Evolutionary conservation across 176 grass and related monocot species (phyloP).

Genomic region (Tillandsia leiboldiana): DNA sequence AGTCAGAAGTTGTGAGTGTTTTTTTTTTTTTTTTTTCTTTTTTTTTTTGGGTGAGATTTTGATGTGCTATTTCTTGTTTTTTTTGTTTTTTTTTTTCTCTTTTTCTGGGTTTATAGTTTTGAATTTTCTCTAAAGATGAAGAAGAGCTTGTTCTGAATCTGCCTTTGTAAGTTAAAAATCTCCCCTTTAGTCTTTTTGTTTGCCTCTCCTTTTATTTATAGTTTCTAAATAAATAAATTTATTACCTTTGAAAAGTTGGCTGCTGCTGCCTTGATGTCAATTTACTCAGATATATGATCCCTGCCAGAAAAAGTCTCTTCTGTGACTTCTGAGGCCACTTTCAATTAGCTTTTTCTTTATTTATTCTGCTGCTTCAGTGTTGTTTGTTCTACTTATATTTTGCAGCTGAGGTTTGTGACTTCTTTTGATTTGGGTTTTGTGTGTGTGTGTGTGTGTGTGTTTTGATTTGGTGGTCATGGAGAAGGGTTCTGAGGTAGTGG

Average conservation of each 20-base stretch:
- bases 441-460: constrained; percentile 22
- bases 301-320: constrained; percentile 22
- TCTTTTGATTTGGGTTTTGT: constrained; percentile 2
- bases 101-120: neutral
- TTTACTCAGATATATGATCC: constrained; percentile 19
- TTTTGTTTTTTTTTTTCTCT: neutral
- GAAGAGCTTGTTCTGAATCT: too few relatives aligned
- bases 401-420: neutral
- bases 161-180: neutral
- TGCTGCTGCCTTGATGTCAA: constrained; percentile 16
- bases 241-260: constrained; percentile 21
- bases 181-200: neutral
- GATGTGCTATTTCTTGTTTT: constrained; percentile 9
- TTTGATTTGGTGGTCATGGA: constrained; percentile 4
- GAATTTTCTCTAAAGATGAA: too few relatives aligned
- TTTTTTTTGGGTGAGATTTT: constrained; percentile 1
- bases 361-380: neutral
- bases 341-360: neutral
- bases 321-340: constrained; percentile 20
- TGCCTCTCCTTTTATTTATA: neutral
- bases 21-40: neutral
- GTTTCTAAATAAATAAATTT: neutral
- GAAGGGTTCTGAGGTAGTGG: constrained; percentile 5
- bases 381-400: neutral
- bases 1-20: neutral